phyloP scores from a whole-genome alignment of 208 protist genomes.

The Acanthamoeba rhysodes region DNA sequence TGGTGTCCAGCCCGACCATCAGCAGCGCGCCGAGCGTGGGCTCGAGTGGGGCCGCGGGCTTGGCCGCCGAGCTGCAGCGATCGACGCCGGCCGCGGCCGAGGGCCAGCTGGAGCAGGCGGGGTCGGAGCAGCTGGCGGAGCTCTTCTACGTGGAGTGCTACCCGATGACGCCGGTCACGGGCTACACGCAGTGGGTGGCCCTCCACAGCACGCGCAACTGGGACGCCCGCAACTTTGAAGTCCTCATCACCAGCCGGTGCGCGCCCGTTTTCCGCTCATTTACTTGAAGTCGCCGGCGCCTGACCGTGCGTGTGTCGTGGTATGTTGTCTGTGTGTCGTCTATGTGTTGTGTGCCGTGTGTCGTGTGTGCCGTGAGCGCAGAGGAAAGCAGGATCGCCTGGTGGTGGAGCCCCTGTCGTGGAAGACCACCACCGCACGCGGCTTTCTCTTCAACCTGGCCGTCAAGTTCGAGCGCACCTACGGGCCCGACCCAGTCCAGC shows the following conservation, averaged over 20 bases:
- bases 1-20: neutral
- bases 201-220: conserved; percentile 48
- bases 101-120: neutral
- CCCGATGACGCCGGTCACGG: conserved; percentile 34
- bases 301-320: too few species aligned
- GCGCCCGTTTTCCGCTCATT: neutral
- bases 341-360: neutral
- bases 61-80: neutral
- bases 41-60: neutral
- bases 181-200: conserved; percentile 48
- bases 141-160: conserved; percentile 42
- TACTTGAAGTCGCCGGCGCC: neutral
- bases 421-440: neutral
- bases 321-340: neutral
- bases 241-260: conserved; percentile 38
- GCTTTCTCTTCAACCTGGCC: conserved; percentile 40
- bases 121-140: neutral
- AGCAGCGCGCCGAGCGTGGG: neutral
- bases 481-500: conserved; percentile 6
- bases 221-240: conserved; percentile 29
- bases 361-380: neutral
- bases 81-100: neutral
- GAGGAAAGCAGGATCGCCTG: conserved; percentile 26
- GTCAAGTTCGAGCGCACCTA: conserved; percentile 48
- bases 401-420: conserved; percentile 46